phyloP scores from a whole-genome alignment of 352 stramenopile genomes.

The Plasmopara muralis region DNA sequence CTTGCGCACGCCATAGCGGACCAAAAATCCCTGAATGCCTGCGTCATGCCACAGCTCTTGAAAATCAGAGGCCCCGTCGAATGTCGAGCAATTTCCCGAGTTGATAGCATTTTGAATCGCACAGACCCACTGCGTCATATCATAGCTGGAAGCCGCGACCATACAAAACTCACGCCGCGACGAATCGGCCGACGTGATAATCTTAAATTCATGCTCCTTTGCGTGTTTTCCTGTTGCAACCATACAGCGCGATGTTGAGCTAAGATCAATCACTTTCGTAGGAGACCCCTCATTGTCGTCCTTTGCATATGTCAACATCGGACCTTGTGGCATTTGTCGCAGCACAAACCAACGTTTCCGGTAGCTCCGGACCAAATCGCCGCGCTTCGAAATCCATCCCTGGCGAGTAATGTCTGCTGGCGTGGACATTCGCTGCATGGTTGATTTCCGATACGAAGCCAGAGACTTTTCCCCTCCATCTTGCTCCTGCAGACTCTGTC shows the following conservation, averaged over 20 bases:
- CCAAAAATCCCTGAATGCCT: constrained; percentile 72
- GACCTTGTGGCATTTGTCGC: constrained; percentile 64
- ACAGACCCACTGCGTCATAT: constrained; percentile 78
- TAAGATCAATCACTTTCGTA: constrained; percentile 68
- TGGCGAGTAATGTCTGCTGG: constrained; percentile 39
- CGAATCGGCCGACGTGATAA: constrained; percentile 70
- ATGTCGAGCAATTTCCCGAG: constrained; percentile 64
- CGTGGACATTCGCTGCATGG: constrained; percentile 48
- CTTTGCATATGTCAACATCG: constrained; percentile 72
- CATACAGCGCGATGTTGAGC: constrained; percentile 65
- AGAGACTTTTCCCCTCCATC: constrained; percentile 51
- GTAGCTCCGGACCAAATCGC: constrained; percentile 69
- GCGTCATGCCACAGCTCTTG: constrained; percentile 72
- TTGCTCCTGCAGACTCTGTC: constrained; percentile 48
- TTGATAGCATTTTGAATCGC: constrained; percentile 80
- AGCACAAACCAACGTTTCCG: constrained; percentile 79
- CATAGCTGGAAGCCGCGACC: constrained; percentile 59
- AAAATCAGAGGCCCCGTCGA: constrained; percentile 63
- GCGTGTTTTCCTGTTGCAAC: constrained; percentile 44
- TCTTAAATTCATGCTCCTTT: constrained; percentile 69
- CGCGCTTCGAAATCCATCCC: constrained; percentile 76
- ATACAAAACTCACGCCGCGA: constrained; percentile 58
- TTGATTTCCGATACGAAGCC: constrained; percentile 61
- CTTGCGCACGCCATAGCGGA: constrained; percentile 81
- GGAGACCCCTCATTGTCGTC: constrained; percentile 43